Evolutionary conservation across 2,329 filamentous ascomycete genomes (phyloP).

Genomic region (Exophiala viscosa): DNA sequence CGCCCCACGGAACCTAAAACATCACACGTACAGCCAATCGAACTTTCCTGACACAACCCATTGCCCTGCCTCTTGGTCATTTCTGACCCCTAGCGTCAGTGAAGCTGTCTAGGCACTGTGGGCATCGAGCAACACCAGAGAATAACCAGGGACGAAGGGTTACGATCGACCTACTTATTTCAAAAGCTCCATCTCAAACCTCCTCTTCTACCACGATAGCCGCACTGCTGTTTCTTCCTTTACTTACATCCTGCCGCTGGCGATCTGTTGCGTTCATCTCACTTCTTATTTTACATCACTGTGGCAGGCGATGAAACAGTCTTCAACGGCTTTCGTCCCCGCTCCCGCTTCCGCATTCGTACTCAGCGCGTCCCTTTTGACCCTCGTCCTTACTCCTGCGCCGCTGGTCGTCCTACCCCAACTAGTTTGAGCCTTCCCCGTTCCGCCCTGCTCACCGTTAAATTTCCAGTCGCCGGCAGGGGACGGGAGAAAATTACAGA

Average conservation of each 20-base stretch:
- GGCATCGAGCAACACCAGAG: neutral
- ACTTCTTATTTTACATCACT: conserved; percentile 15
- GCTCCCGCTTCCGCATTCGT: conserved; percentile 16
- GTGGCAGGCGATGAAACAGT: conserved; percentile 26
- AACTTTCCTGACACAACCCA: neutral
- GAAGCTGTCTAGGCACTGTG: neutral
- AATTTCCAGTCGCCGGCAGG: conserved; percentile 7
- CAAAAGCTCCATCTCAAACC: neutral
- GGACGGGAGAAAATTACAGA: conserved; percentile 5
- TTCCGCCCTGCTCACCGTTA: conserved; percentile 8
- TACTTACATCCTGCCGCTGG: conserved; percentile 11
- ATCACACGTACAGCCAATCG: conserved; percentile 7
- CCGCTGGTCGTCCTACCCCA: conserved; percentile 24
- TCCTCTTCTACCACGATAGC: conserved; percentile 7
- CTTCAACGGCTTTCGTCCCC: conserved; percentile 14
- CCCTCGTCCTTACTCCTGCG: conserved; percentile 18
- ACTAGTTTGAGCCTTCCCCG: conserved; percentile 10
- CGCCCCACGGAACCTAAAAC: conserved; percentile 11
- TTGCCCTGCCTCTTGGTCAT: conserved; percentile 3
- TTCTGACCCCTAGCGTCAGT: conserved; percentile 2
- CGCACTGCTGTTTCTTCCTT: conserved; percentile 17
- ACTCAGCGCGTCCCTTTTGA: neutral
- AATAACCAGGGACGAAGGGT: conserved; percentile 18
- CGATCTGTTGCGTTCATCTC: conserved; percentile 6
- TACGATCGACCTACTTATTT: conserved; percentile 3